Conservation (phyloP, 257 asterid species). For the Coffea canephora region DNA sequence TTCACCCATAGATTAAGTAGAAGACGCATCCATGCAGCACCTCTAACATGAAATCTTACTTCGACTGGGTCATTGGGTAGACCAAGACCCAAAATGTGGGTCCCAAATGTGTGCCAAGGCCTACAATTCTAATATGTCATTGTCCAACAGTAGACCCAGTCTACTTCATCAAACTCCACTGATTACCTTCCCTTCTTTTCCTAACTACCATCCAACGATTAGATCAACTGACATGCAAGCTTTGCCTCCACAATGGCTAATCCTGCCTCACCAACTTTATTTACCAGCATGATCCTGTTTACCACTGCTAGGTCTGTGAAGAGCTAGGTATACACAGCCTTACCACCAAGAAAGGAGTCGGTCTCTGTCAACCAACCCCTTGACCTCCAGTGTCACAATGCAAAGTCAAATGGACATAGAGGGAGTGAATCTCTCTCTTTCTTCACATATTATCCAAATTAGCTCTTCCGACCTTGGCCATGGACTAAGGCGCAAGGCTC, state of each 20-base stretch:
- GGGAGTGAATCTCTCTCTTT: too few relatives aligned
- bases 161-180: background rate
- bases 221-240: background rate
- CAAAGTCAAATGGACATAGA: too few relatives aligned
- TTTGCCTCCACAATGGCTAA: constrained; percentile 1
- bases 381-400: background rate
- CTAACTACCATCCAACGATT: background rate
- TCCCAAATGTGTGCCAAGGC: background rate
- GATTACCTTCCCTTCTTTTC: background rate
- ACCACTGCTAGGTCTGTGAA: background rate
- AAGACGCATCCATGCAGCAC: background rate
- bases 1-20: background rate
- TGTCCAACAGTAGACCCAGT: too few relatives aligned
- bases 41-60: background rate
- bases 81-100: background rate
- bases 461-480: background rate
- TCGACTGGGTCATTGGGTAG: background rate
- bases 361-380: background rate
- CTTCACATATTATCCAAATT: too few relatives aligned
- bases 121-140: too few relatives aligned
- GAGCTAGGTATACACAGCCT: background rate
- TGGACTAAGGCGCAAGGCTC: background rate
- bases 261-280: background rate
- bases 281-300: background rate
- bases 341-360: background rate